Base-by-base conservation (phyloP, 1,284 basidiomycete species). In the Gomphus bonarii region DNA sequence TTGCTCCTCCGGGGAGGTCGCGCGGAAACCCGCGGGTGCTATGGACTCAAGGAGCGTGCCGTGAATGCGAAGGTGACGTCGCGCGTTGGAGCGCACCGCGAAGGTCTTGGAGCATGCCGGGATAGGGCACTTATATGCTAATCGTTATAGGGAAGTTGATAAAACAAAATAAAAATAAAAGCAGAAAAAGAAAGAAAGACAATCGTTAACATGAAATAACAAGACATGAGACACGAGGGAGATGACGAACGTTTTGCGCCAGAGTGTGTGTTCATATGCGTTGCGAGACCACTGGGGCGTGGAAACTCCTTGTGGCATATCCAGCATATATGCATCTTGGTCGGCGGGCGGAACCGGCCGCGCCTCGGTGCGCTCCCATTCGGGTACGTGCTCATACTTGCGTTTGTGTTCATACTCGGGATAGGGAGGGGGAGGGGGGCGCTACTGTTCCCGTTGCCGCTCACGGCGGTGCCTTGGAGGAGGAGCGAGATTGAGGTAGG, bases 221-320 rank as follows among this genome's bases (percentile, higher is more conserved):
- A 16, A 12, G n/a, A n/a, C n/a, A n/a, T n/a, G n/a, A n/a, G n/a
- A n/a, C n/a, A n/a, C n/a, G n/a, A n/a, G n/a, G n/a, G n/a, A n/a
- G n/a, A n/a, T n/a, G 35, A 54, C 58, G 25, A 49, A 85, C 84
- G 83, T 65, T 76, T 81, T 6, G 73, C 75, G 16, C 84, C 82
- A 4, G 77, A 80, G 63, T 85, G 84, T 4, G 77, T 78, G 53
- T 82, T 79, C 81, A 83, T 83, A 63, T 85, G 84, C 2, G 83
- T 84, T 38, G 70, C 70, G 47, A 85, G 70, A 12, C 81, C 81
- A 54, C 80, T 82, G 3, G 83, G 84, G 59, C 82, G 72, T 31
- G 80, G 80, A 64, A 85, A 85, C 54, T 69, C 62, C 66, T 84
- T 84, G 3, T 71, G 66, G 66, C 82, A 85, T 1, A 78, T 68